Evolutionary conservation across 2,329 filamentous ascomycete genomes (phyloP), one percentile per base, ranked within the genome.

Genomic region (Neofusicoccum ribis): DNA sequence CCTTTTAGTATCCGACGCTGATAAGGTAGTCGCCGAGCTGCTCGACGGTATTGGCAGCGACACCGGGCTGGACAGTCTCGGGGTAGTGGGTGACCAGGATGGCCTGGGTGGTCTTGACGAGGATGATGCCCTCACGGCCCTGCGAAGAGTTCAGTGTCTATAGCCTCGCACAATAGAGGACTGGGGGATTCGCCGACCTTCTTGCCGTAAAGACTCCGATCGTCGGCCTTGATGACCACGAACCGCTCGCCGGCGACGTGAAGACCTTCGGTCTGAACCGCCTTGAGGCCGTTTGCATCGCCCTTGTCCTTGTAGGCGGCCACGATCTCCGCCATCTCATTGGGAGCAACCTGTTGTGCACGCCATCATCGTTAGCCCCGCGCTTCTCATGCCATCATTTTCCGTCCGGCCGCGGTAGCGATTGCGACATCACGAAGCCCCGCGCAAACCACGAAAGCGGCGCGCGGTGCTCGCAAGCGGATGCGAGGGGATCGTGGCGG

Each of bases 51-150:
- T 86, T 86, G 72, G 89, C 89, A 68, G 92, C 89, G 78, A 90
- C 89, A 76, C 91, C 89, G 61, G 91, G 91, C 77, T 91, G 84
- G 71, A 89, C 82, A 68, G 78, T 78, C 78, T 96, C 92, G 70
- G 84, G 85, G 85, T 98, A 92, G 84, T 97, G 92, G 71, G 88
- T 91, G 77, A 99, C 82, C 76, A 99, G 87, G 78, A 98, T 89
- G 71, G 93, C 92, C 81, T 96, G 90, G 74, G 85, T 89, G 73
- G 94, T 96, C 85, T 96, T 96, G 80, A 89, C 89, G 72, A 95
- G 87, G 76, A 90, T 84, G 73, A 97, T 81, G 70, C 95, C 95
- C 76, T 89, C 87, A 77, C 89, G 91, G 72, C 91, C 92, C 89
- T 91, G 68, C 5, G 15, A 27, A 27, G 23, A 15, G 7, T 9